Base-by-base conservation (phyloP, 164 flowering plant genomes). In the Dillenia suffruticosa region DNA sequence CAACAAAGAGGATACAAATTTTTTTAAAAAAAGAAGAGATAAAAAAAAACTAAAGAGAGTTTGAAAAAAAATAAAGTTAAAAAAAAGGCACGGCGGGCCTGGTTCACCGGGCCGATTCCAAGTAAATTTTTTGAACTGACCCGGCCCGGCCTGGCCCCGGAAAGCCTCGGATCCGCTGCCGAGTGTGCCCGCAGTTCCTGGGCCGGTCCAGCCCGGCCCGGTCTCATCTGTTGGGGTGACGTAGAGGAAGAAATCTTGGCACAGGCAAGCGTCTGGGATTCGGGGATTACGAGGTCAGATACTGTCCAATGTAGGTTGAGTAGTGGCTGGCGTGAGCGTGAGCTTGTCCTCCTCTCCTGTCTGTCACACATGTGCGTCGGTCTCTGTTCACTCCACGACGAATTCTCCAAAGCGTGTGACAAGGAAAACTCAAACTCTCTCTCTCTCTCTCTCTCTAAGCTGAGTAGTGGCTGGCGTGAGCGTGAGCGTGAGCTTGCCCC, bases 341-440 rank as follows among this genome's bases (percentile, higher is more conserved):
- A 16, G 65, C 61, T 69, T 68, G 54, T 50, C 65, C 58, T 64
- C 62, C 56, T 53, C 5, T 5, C 40, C 40, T 4, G 7, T 32
- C 77, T 74, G 82, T 81, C 79, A 73, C 78, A 70, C 82, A 74
- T 80, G 82, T 76, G 84, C 80, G 68, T 61, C 44, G 66, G 68
- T 61, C 64, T 64, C 55, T 58, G 50, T 22, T 62, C 57, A 51
- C 44, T 14, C 22, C 15, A 26, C 44, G 63, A 44, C 54, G 53
- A 54, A 65, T 58, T 48, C 61, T 17, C 44, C 13, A 26, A 16
- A 68, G 60, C 68, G 65, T 49, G 60, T 65, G 56, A 15, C 65
- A 56, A 56, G 15, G 58, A 19, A 45, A 57, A 60, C 5, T 32
- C 40, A 32, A 32, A 32, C 9, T 8, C 16, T 49, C 40, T 32